These are phyloP conservation scores for Cercospora sp. DNA, from an alignment of 2,329 filamentous ascomycete genomes.

Conservation along the genomic window DNA sequence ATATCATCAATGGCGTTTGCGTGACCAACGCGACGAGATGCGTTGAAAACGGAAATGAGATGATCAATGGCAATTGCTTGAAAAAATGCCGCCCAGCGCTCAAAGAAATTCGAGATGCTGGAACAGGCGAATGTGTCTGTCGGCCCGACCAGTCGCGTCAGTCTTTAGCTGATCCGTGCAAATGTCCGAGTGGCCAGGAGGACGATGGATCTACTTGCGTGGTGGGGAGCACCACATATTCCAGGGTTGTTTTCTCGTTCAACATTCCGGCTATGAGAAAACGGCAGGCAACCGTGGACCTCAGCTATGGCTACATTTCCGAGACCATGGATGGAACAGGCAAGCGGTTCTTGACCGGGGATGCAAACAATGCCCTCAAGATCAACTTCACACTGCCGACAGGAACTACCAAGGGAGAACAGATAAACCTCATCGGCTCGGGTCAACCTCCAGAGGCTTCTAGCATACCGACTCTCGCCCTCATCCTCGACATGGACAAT, in stretches of 20 bases:
- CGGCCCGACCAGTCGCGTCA: neutral
- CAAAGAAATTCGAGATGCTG: neutral
- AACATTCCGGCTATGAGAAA: neutral
- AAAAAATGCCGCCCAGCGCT: neutral
- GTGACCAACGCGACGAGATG: too few species aligned
- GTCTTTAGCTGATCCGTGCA: neutral
- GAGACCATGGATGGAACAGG: neutral
- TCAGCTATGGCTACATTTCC: slow-evolving; percentile 1
- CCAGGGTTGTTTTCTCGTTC: neutral
- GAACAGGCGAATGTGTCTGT: neutral
- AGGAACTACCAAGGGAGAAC: neutral
- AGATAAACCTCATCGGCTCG: neutral
- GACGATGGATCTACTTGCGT: neutral
- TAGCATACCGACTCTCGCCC: neutral
- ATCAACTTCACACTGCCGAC: neutral
- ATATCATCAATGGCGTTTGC: too few species aligned
- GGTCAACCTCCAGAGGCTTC: neutral
- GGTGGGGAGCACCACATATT: neutral
- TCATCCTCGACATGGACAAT: neutral
- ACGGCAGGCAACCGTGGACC: neutral
- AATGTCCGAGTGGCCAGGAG: neutral
- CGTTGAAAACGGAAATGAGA: too few species aligned
- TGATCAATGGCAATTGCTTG: too few species aligned
- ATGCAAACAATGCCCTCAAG: neutral
- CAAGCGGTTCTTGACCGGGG: neutral